A percentile compares a stretch with the other conserved stretches of the same genome.
Evolutionary conservation across 176 grass and related monocot species (phyloP).

Genomic region (Luzula sylvatica): DNA sequence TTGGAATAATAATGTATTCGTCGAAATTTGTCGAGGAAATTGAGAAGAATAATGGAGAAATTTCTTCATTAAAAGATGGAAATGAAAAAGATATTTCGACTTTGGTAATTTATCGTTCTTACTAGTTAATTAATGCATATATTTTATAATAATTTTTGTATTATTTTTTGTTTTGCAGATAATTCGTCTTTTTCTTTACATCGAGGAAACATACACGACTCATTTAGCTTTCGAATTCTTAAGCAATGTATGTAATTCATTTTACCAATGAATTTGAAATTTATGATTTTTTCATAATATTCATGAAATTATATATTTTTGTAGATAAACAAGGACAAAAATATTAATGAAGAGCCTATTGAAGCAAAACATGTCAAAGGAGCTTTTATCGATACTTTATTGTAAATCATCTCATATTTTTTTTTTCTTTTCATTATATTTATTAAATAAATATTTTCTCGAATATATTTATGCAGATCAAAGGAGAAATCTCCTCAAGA

Average conservation of each 20-base stretch:
- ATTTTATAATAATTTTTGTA: slow-evolving; percentile 9
- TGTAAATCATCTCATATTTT: slow-evolving; percentile 38
- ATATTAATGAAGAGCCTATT: slow-evolving; percentile 60
- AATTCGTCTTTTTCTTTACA: slow-evolving; percentile 80
- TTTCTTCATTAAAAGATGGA: slow-evolving; percentile 16
- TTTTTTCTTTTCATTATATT: not conserved
- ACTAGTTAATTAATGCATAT: not conserved
- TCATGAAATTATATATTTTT: slow-evolving; percentile 23
- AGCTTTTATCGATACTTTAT: slow-evolving; percentile 80
- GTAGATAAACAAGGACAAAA: slow-evolving; percentile 61
- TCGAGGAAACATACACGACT: slow-evolving; percentile 69
- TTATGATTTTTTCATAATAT: slow-evolving; percentile 16
- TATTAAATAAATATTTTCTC: no score
- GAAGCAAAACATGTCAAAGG: slow-evolving; percentile 82
- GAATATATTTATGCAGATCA: slow-evolving; percentile 42
- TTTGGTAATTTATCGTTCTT: slow-evolving; percentile 54
- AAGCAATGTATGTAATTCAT: slow-evolving; percentile 60
- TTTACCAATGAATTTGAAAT: slow-evolving; percentile 13
- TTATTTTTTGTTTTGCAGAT: slow-evolving; percentile 51
- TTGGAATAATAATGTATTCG: slow-evolving; percentile 85
- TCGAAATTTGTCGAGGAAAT: slow-evolving; percentile 51
- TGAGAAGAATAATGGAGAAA: slow-evolving; percentile 53
- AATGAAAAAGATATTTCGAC: slow-evolving; percentile 54
- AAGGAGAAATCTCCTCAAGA: slow-evolving; percentile 92
- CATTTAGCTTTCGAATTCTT: slow-evolving; percentile 88